Evolutionary conservation across 148 eudicot genomes (phyloP).

Genomic region (Rhododendron griersonianum): DNA sequence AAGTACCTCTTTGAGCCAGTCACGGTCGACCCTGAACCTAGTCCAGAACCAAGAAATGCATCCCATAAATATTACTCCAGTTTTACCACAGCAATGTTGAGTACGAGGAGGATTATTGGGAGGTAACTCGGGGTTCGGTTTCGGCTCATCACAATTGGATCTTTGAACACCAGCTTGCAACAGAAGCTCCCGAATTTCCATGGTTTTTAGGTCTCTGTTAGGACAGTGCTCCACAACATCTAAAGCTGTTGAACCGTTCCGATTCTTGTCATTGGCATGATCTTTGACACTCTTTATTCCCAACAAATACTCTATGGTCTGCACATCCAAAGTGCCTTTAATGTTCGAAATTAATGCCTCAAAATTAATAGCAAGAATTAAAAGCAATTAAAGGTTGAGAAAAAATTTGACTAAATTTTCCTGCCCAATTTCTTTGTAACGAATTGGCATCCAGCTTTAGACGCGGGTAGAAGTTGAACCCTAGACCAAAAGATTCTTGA

Average conservation of each 20-base stretch:
- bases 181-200: slow-evolving; percentile 27
- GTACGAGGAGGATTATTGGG: too few relatives aligned
- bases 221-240: slow-evolving; percentile 40
- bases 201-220: slow-evolving; percentile 26
- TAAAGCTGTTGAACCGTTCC: slow-evolving; percentile 29
- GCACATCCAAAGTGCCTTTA: not conserved
- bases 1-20: not conserved
- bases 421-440: not conserved
- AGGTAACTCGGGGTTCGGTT: not conserved
- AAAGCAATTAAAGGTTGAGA: not conserved
- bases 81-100: not conserved
- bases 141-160: not conserved
- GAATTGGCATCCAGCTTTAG: too few relatives aligned
- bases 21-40: not conserved
- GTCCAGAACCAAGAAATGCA: not conserved
- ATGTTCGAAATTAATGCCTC: not conserved
- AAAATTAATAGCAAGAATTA: not conserved
- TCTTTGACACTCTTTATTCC: not conserved
- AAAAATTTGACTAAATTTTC: not conserved
- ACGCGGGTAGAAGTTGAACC: too few relatives aligned
- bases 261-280: slow-evolving; percentile 17
- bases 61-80: too few relatives aligned
- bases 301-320: slow-evolving; percentile 29
- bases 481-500: too few relatives aligned
- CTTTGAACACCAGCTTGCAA: slow-evolving; percentile 16